Conservation (phyloP, 306 rosid species). For the Amphicarpaea edgeworthii region DNA sequence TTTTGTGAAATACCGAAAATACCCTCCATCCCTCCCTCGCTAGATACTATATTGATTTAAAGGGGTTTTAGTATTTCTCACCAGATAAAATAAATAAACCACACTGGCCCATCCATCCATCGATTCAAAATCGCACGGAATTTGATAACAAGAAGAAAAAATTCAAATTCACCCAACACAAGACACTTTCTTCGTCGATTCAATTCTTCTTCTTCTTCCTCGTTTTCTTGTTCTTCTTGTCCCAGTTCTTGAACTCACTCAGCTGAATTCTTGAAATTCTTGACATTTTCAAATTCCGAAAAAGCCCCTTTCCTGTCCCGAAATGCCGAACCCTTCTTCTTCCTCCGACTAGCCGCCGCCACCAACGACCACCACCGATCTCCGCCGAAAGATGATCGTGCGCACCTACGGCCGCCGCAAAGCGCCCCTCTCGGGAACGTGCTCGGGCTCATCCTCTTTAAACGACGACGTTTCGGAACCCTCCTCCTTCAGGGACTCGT, state of each 20-base stretch:
- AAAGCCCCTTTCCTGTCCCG: slow-evolving; percentile 44
- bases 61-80: not conserved
- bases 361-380: slow-evolving; percentile 27
- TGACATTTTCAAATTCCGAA: slow-evolving; percentile 29
- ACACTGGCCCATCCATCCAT: slow-evolving; percentile 46
- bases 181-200: not conserved
- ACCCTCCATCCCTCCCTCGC: not conserved
- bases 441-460: slow-evolving; percentile 55
- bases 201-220: not conserved
- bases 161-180: slow-evolving; percentile 4
- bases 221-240: not conserved
- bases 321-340: slow-evolving; percentile 38
- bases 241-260: slow-evolving; percentile 30
- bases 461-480: slow-evolving; percentile 76
- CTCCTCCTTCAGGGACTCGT: slow-evolving; percentile 48
- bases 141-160: slow-evolving; percentile 22
- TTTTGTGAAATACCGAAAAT: not conserved
- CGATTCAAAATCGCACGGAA: slow-evolving; percentile 54
- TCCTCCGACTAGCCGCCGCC: slow-evolving; percentile 44
- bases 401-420: slow-evolving; percentile 95
- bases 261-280: not conserved
- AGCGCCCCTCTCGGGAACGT: slow-evolving; percentile 64
- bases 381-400: slow-evolving; percentile 71
- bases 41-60: not conserved
- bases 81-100: slow-evolving; percentile 44